Evolutionary conservation across 1,284 basidiomycete genomes (phyloP).

Genomic region (Apiotrichum gracile): DNA sequence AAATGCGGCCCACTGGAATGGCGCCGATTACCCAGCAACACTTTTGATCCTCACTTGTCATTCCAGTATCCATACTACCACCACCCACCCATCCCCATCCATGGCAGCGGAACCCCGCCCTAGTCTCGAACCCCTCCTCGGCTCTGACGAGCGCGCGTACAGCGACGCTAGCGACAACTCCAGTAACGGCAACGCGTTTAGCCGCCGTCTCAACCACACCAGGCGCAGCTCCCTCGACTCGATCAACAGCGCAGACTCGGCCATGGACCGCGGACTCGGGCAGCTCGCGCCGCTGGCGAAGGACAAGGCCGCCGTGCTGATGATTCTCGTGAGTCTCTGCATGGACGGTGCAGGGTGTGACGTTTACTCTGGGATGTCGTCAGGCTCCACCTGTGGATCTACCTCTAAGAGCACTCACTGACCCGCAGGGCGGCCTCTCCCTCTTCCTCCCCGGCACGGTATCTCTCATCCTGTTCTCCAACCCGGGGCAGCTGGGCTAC

Average conservation of each 20-base stretch:
- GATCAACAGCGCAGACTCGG: neutral
- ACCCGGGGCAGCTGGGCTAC: slow-evolving; percentile 23
- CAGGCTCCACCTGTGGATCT: too few species aligned
- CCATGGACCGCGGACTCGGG: neutral
- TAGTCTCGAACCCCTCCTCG: neutral
- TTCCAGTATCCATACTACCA: neutral
- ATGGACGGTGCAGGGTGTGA: too few species aligned
- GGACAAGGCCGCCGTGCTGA: slow-evolving; percentile 8
- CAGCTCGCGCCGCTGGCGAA: slow-evolving; percentile 12
- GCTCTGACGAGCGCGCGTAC: neutral
- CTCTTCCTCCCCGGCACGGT: slow-evolving; percentile 37
- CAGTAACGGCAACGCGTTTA: too few species aligned
- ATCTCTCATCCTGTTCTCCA: slow-evolving; percentile 28
- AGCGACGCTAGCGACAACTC: neutral
- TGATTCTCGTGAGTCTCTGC: neutral
- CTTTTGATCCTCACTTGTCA: neutral
- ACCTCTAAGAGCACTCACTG: neutral
- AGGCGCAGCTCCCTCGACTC: neutral
- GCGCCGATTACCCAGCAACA: too few species aligned
- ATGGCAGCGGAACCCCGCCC: neutral
- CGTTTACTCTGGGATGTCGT: too few species aligned
- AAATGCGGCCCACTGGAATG: too few species aligned
- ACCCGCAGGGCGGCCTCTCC: slow-evolving; percentile 19
- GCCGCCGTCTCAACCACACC: neutral
- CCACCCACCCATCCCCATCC: neutral